Percentiles rank a stretch among this genome's conserved stretches.
phyloP scores from a whole-genome alignment of 371 early-diverging fungal species.

The Blakeslea trispora region DNA sequence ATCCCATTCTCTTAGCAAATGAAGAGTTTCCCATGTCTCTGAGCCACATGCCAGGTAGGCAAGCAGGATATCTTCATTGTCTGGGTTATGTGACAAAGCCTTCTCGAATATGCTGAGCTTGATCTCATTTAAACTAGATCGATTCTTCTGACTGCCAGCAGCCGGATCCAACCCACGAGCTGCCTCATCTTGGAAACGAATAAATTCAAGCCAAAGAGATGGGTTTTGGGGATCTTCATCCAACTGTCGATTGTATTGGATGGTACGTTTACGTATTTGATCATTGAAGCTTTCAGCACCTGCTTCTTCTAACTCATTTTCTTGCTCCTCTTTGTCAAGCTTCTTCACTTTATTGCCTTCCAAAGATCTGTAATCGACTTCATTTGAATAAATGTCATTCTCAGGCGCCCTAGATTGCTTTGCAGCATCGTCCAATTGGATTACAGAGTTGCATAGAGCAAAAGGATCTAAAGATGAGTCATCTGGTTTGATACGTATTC shows the following conservation, averaged over 20 bases:
- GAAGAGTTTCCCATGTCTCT: constrained; percentile 64
- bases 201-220: constrained; percentile 69
- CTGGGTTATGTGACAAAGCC: constrained; percentile 67
- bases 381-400: constrained; percentile 16
- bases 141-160: constrained; percentile 17
- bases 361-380: constrained; percentile 45
- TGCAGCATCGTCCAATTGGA: constrained; percentile 18
- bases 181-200: constrained; percentile 69
- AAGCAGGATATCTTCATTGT: constrained; percentile 54
- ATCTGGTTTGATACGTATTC: constrained; percentile 28
- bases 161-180: constrained; percentile 28
- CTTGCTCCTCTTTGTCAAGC: constrained; percentile 1
- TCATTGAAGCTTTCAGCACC: constrained; percentile 45
- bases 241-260: constrained; percentile 38
- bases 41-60: constrained; percentile 65
- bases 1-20: constrained; percentile 75
- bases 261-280: constrained; percentile 34
- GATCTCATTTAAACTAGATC: constrained; percentile 61
- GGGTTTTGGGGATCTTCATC: constrained; percentile 59
- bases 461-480: constrained; percentile 10
- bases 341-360: constrained; percentile 30
- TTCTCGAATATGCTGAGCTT: constrained; percentile 78
- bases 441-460: constrained; percentile 7
- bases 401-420: neutral
- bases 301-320: constrained; percentile 28